phyloP scores from a whole-genome alignment of 2,329 filamentous ascomycete genomes.

The Penicillium polonicum region DNA sequence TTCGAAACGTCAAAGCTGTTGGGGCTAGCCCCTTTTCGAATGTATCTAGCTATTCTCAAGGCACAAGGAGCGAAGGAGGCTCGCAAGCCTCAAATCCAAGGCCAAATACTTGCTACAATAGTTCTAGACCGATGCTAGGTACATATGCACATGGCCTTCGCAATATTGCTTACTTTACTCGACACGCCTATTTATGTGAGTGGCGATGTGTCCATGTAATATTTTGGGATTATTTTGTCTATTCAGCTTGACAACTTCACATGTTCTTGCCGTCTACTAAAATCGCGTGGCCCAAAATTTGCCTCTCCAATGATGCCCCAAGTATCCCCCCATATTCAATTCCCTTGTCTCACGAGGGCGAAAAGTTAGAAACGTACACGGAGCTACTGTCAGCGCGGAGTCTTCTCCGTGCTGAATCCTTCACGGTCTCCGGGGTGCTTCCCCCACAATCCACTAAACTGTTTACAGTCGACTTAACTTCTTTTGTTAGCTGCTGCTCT shows the following conservation, averaged over 20 bases:
- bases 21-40: constrained; percentile 3
- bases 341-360: not conserved
- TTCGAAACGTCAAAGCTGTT: not conserved
- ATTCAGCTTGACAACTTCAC: not conserved
- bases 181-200: not conserved
- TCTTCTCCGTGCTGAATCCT: constrained; percentile 21
- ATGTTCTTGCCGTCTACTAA: not conserved
- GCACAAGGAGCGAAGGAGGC: not conserved
- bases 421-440: constrained; percentile 12
- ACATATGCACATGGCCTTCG: not conserved
- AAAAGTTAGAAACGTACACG: not conserved
- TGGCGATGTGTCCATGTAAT: not conserved
- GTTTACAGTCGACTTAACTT: not conserved
- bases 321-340: not conserved
- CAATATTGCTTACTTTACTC: not conserved
- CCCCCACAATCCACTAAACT: constrained; percentile 21
- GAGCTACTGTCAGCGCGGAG: constrained; percentile 16
- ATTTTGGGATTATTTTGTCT: not conserved
- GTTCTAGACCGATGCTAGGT: not conserved
- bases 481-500: not conserved
- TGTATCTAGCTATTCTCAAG: not conserved
- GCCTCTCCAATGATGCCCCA: not conserved
- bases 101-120: not conserved
- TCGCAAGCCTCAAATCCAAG: not conserved
- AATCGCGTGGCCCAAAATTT: not conserved